phyloP scores from a whole-genome alignment of 257 asterid genomes.

The Rauvolfia tetraphylla region DNA sequence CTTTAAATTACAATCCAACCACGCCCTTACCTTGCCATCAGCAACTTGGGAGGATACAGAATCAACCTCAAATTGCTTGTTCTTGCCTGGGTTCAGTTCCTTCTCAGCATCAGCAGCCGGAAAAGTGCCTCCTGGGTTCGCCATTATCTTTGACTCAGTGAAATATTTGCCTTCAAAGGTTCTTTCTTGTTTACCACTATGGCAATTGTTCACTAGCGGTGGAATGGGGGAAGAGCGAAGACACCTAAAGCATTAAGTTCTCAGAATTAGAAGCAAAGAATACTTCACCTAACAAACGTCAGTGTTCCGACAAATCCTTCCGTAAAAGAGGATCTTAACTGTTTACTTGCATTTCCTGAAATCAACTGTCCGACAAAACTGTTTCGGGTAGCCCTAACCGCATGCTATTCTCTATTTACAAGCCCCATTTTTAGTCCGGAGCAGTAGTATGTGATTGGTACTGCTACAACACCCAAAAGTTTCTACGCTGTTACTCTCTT shows the following conservation, averaged over 20 bases:
- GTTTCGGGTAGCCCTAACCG: conserved; percentile 10
- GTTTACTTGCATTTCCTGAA: conserved; percentile 11
- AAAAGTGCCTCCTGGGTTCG: conserved; percentile 36
- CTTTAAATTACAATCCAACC: too few species aligned
- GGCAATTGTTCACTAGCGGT: background rate
- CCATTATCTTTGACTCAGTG: conserved; percentile 30
- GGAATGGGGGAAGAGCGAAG: background rate
- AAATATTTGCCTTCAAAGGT: background rate
- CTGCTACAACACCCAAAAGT: too few species aligned
- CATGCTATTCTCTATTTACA: too few species aligned
- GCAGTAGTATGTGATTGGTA: too few species aligned
- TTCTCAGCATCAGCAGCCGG: conserved; percentile 56
- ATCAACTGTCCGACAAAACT: conserved; percentile 26
- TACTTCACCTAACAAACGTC: conserved; percentile 41
- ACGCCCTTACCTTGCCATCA: conserved; percentile 39
- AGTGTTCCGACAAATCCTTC: conserved; percentile 38
- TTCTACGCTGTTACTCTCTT: too few species aligned
- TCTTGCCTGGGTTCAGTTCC: conserved; percentile 53
- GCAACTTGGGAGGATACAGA: conserved; percentile 52
- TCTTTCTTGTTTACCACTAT: background rate
- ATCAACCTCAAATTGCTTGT: conserved; percentile 52
- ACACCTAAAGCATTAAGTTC: background rate
- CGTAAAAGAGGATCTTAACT: conserved; percentile 54
- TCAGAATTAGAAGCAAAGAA: conserved; percentile 21
- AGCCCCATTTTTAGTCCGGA: too few species aligned